Conservation (phyloP, 306 rosid species). For the Ormosia emarginata region DNA sequence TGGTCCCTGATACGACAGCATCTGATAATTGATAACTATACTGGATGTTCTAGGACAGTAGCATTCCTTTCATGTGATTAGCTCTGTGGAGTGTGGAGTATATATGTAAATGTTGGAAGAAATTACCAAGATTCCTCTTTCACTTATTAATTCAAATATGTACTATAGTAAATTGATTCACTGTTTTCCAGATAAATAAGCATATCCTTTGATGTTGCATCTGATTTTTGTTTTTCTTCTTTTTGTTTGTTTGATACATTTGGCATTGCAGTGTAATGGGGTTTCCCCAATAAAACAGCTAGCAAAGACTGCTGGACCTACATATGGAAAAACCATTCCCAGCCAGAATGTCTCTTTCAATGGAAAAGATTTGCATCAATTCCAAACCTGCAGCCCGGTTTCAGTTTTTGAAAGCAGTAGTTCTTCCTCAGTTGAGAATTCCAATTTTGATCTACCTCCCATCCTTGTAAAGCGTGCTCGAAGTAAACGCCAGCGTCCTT, state of each 20-base stretch:
- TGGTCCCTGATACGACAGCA: conserved; percentile 10
- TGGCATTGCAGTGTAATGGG: conserved; percentile 38
- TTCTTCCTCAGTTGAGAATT: conserved; percentile 54
- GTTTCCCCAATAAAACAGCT: conserved; percentile 20
- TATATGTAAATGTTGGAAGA: conserved; percentile 7
- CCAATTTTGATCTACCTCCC: conserved; percentile 31
- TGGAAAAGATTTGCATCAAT: conserved; percentile 38
- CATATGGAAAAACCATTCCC: conserved; percentile 25
- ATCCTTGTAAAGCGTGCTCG: conserved; percentile 56
- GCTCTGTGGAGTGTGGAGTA: background rate
- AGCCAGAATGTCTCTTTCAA: conserved; percentile 20
- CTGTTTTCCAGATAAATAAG: background rate
- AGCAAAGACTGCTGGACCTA: conserved; percentile 24
- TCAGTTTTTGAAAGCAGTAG: conserved; percentile 71
- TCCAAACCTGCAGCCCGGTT: conserved; percentile 65
- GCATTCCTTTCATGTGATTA: background rate
- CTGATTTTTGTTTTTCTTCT: background rate
- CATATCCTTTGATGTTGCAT: background rate
- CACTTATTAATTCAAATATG: conserved; percentile 6
- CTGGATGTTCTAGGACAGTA: background rate
- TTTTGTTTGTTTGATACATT: conserved; percentile 13
- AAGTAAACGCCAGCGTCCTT: conserved; percentile 53
- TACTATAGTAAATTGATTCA: background rate
- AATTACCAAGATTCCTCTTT: background rate
- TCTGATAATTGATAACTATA: background rate